These are phyloP conservation scores for Fusarium napiforme DNA, from an alignment of 2,329 filamentous ascomycete species.

Conservation along the genomic window DNA sequence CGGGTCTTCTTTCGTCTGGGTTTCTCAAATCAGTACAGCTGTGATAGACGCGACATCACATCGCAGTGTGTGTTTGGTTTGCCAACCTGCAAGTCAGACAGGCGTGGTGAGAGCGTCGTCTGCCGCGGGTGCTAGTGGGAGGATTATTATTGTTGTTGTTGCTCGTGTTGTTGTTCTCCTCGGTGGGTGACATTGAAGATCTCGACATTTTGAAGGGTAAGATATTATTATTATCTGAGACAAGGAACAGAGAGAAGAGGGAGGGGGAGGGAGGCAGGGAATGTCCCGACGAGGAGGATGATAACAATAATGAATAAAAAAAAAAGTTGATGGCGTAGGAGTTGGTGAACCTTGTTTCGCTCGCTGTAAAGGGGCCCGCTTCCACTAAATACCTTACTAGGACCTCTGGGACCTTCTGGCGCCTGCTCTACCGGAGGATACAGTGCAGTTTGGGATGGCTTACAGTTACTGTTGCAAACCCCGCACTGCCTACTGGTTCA, in stretches of 20 bases:
- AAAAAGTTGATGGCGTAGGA: not conserved
- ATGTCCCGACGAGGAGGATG: not conserved
- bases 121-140: constrained; percentile 44
- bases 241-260: not conserved
- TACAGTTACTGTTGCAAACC: constrained; percentile 25
- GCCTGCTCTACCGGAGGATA: not conserved
- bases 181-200: constrained; percentile 48
- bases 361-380: constrained; percentile 27
- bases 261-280: not conserved
- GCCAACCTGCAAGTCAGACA: constrained; percentile 61
- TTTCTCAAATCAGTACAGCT: not conserved
- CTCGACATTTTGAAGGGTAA: constrained; percentile 3
- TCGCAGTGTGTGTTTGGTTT: not conserved
- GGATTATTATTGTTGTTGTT: constrained; percentile 2
- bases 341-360: constrained; percentile 19
- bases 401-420: not conserved
- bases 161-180: constrained; percentile 37
- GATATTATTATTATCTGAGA: not conserved
- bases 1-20: constrained; percentile 60
- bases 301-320: not conserved
- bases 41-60: not conserved
- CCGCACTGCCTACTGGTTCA: constrained; percentile 31
- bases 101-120: constrained; percentile 55
- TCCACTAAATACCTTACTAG: constrained; percentile 41
- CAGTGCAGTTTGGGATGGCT: not conserved